Evolutionary conservation across 306 rosid genomes (phyloP).

Genomic region (Crotalaria pallida): DNA sequence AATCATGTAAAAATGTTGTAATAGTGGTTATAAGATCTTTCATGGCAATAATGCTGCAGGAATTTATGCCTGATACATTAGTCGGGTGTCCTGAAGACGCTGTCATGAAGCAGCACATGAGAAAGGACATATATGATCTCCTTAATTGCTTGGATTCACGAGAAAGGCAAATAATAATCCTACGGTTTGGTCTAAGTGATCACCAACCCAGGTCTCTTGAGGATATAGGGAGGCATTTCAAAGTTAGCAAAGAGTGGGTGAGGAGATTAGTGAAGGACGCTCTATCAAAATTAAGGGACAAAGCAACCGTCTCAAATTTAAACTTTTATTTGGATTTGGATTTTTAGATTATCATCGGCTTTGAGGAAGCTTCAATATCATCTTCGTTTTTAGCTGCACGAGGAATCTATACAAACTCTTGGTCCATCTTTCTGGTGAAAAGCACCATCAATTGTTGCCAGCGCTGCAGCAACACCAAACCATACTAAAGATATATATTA

Average conservation of each 20-base stretch:
- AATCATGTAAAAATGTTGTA: neutral
- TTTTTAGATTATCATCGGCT: slow-evolving; percentile 22
- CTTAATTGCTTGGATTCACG: slow-evolving; percentile 56
- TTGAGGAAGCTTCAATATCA: slow-evolving; percentile 22
- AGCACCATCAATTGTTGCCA: neutral
- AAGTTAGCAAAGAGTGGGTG: slow-evolving; percentile 62
- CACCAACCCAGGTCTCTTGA: slow-evolving; percentile 64
- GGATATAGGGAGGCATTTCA: slow-evolving; percentile 59
- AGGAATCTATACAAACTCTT: neutral
- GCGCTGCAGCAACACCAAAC: neutral
- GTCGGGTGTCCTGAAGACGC: slow-evolving; percentile 62
- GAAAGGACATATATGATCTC: slow-evolving; percentile 43
- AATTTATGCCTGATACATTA: slow-evolving; percentile 42
- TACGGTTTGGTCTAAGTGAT: slow-evolving; percentile 70
- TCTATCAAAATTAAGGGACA: slow-evolving; percentile 44
- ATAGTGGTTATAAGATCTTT: slow-evolving; percentile 6
- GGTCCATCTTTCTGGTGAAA: neutral
- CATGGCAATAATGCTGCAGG: slow-evolving; percentile 39
- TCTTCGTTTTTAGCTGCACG: neutral
- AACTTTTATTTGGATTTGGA: slow-evolving; percentile 43
- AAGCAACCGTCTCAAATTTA: slow-evolving; percentile 38
- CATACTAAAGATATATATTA: neutral
- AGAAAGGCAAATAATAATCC: slow-evolving; percentile 62
- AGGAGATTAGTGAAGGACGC: slow-evolving; percentile 73
- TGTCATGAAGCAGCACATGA: slow-evolving; percentile 62